Evolutionary conservation across 106 monocot genomes (phyloP).

Genomic region (Dendrobium officinale): DNA sequence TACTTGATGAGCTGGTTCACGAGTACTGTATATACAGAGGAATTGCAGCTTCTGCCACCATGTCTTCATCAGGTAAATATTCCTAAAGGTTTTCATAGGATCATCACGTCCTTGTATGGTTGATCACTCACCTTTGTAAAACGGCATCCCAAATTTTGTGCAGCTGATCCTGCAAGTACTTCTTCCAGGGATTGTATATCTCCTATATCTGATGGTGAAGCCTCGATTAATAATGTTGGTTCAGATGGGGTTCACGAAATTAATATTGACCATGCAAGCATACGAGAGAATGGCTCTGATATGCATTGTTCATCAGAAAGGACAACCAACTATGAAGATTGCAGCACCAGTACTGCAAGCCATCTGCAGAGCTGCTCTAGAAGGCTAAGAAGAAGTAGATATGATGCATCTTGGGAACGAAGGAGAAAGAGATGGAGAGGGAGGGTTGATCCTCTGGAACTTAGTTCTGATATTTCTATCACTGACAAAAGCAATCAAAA

Average conservation of each 20-base stretch:
- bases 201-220: slow-evolving; percentile 44
- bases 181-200: slow-evolving; percentile 24
- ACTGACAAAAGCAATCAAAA: slow-evolving; percentile 11
- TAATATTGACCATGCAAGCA: slow-evolving; percentile 23
- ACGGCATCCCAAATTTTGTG: slow-evolving; percentile 1
- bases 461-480: slow-evolving; percentile 6
- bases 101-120: background rate
- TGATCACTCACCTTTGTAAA: background rate
- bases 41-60: slow-evolving; percentile 41
- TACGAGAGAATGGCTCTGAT: slow-evolving; percentile 30
- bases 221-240: slow-evolving; percentile 38
- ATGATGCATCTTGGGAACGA: slow-evolving; percentile 30
- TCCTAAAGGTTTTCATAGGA: background rate
- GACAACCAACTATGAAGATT: slow-evolving; percentile 48
- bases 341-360: slow-evolving; percentile 61
- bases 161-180: slow-evolving; percentile 13
- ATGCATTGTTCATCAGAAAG: slow-evolving; percentile 43
- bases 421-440: slow-evolving; percentile 94
- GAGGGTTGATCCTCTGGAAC: slow-evolving; percentile 38
- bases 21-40: slow-evolving; percentile 97
- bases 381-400: slow-evolving; percentile 62
- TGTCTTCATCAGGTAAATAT: slow-evolving; percentile 43
- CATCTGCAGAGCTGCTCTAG: slow-evolving; percentile 37
- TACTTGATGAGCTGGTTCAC: slow-evolving; percentile 84
- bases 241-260: slow-evolving; percentile 27